Evolutionary conservation across 1,284 basidiomycete species (phyloP).

Genomic region (Schizopora paradoxa): DNA sequence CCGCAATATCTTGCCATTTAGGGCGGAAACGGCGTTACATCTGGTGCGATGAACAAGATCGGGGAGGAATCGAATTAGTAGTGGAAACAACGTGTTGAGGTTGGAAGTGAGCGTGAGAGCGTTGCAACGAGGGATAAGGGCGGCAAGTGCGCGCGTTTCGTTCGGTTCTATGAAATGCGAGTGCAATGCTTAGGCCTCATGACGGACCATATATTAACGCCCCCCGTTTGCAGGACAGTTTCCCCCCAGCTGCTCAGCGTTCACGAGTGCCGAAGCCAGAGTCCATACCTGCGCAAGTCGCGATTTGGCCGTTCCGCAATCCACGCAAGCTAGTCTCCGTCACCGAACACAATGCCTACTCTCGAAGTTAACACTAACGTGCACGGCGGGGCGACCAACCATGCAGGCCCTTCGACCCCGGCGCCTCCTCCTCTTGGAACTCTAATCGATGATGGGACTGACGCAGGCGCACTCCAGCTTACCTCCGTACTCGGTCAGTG

Average conservation of each 20-base stretch:
- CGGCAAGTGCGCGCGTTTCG: too few species aligned
- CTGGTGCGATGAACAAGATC: too few species aligned
- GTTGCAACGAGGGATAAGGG: too few species aligned
- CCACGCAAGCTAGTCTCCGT: conserved; percentile 10
- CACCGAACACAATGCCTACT: conserved; percentile 14
- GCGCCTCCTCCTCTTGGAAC: conserved; percentile 67
- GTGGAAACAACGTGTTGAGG: too few species aligned
- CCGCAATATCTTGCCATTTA: too few species aligned
- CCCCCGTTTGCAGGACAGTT: conserved; percentile 5
- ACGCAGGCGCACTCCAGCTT: conserved; percentile 66
- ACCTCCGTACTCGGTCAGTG: conserved; percentile 84
- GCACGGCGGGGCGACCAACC: conserved; percentile 5
- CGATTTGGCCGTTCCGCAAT: conserved; percentile 3
- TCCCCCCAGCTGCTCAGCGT: conserved; percentile 13
- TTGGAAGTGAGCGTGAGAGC: too few species aligned
- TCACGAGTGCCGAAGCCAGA: conserved; percentile 14
- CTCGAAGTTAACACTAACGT: conserved; percentile 11
- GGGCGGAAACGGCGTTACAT: too few species aligned
- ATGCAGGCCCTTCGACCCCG: conserved; percentile 37
- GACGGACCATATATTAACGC: too few species aligned
- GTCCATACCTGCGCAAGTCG: conserved; percentile 15
- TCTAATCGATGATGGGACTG: conserved; percentile 66
- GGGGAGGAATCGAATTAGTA: too few species aligned
- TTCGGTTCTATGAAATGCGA: too few species aligned
- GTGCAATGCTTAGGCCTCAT: too few species aligned